A percentile compares a stretch with the other conserved stretches of the same genome.
Evolutionary conservation across 139 green algal species (phyloP).

Genomic region (Micromonas commoda): DNA sequence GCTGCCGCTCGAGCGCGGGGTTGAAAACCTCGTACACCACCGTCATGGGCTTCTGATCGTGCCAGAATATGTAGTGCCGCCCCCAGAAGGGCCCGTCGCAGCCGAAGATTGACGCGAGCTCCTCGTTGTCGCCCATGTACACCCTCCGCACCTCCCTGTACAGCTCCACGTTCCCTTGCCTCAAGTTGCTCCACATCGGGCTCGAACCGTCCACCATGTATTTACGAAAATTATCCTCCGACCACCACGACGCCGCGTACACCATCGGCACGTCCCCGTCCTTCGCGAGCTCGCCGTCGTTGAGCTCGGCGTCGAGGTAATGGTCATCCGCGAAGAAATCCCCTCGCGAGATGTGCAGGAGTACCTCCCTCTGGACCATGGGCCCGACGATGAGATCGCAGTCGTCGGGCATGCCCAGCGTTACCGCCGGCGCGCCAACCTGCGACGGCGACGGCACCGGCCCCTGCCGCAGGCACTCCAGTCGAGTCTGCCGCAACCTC

Average conservation of each 20-base stretch:
- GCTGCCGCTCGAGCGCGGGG: conserved; percentile 39
- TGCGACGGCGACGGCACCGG: background rate
- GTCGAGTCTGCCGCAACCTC: background rate
- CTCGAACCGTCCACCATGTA: conserved; percentile 39
- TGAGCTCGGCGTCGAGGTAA: background rate
- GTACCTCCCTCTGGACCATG: conserved; percentile 63
- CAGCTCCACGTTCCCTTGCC: conserved; percentile 65
- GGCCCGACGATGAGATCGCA: background rate
- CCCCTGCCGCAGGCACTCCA: background rate
- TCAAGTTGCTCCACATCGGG: conserved; percentile 81
- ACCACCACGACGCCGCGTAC: conserved; percentile 90
- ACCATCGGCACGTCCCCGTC: conserved; percentile 56
- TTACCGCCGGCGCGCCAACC: too few species aligned
- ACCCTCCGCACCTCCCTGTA: conserved; percentile 68
- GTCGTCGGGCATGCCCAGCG: conserved; percentile 5
- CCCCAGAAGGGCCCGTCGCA: conserved; percentile 74
- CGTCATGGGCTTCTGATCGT: conserved; percentile 72
- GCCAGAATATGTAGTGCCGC: conserved; percentile 88
- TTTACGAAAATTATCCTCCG: conserved; percentile 34
- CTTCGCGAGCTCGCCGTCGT: background rate
- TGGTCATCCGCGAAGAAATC: too few species aligned
- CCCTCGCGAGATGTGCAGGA: too few species aligned
- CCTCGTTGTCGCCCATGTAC: conserved; percentile 46
- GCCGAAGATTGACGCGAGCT: conserved; percentile 45
- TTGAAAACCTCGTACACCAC: conserved; percentile 95